A percentile compares a stretch with the other conserved stretches of the same genome.
Conservation (phyloP, 805 yeast species). For the Teunomyces aglyptinius region DNA sequence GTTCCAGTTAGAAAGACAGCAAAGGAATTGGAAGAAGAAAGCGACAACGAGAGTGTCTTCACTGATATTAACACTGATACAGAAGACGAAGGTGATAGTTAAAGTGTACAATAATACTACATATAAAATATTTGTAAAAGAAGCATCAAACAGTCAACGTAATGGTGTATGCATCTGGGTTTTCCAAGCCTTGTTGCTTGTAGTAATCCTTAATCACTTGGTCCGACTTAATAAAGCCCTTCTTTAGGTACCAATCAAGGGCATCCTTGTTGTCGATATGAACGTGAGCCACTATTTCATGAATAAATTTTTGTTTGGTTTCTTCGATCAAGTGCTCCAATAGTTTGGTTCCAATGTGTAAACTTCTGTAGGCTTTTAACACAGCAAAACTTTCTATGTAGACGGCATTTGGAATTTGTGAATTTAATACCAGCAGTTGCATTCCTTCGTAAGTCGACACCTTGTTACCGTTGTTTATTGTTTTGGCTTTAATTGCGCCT, state of each 20-base stretch:
- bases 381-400: constrained; percentile 71
- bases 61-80: constrained; percentile 47
- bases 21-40: constrained; percentile 34
- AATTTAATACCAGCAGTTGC: constrained; percentile 16
- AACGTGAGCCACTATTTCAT: constrained; percentile 53
- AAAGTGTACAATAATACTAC: background rate
- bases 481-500: constrained; percentile 65
- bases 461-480: constrained; percentile 44
- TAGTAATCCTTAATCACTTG: constrained; percentile 46
- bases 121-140: background rate
- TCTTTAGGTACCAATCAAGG: constrained; percentile 49
- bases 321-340: constrained; percentile 55
- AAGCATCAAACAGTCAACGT: constrained; percentile 4
- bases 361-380: constrained; percentile 56
- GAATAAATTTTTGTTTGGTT: constrained; percentile 54
- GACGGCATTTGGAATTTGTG: constrained; percentile 48
- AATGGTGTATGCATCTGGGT: constrained; percentile 49
- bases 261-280: constrained; percentile 43
- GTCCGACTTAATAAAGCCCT: constrained; percentile 46
- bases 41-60: constrained; percentile 38
- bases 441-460: constrained; percentile 23
- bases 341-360: constrained; percentile 61
- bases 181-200: constrained; percentile 40
- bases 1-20: constrained; percentile 16
- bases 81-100: constrained; percentile 34